Evolutionary conservation across 1,284 basidiomycete species (phyloP).

Genomic region (Apiotrichum mycotoxinovorans): DNA sequence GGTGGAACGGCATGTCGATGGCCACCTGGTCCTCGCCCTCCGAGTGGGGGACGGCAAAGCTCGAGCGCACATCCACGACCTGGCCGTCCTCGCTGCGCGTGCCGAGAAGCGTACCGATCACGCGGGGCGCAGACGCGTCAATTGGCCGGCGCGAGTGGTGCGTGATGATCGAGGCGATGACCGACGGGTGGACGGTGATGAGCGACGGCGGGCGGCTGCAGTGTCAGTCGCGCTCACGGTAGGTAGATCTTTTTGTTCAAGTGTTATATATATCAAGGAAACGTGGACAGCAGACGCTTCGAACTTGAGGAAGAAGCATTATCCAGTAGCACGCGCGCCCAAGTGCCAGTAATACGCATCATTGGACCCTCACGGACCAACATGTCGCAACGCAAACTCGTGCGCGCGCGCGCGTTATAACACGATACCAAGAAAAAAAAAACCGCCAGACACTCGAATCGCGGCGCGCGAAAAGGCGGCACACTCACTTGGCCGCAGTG

Average conservation of each 20-base stretch:
- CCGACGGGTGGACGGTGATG: slow-evolving; percentile 84
- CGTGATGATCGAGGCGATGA: slow-evolving; percentile 92
- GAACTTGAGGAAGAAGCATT: no score
- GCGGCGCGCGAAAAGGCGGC: background rate
- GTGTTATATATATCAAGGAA: no score
- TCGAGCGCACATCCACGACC: slow-evolving; percentile 68
- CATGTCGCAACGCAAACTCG: no score
- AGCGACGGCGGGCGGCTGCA: slow-evolving; percentile 62
- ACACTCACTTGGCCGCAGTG: slow-evolving; percentile 35
- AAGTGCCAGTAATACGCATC: no score
- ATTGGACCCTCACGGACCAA: no score
- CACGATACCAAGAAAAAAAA: background rate
- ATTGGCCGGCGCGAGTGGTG: slow-evolving; percentile 86
- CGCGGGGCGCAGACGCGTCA: slow-evolving; percentile 59
- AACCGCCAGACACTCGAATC: no score
- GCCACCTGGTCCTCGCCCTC: slow-evolving; percentile 90
- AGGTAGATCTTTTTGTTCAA: no score
- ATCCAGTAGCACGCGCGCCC: no score
- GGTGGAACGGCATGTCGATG: slow-evolving; percentile 94
- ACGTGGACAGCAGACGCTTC: no score
- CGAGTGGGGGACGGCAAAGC: slow-evolving; percentile 85
- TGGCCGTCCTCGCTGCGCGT: slow-evolving; percentile 66
- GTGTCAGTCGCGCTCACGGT: no score
- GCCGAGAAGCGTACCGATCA: slow-evolving; percentile 94
- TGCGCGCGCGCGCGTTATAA: no score